Base-by-base conservation (phyloP, 495 filamentous ascomycete genomes). In the Thozetella sp. region DNA sequence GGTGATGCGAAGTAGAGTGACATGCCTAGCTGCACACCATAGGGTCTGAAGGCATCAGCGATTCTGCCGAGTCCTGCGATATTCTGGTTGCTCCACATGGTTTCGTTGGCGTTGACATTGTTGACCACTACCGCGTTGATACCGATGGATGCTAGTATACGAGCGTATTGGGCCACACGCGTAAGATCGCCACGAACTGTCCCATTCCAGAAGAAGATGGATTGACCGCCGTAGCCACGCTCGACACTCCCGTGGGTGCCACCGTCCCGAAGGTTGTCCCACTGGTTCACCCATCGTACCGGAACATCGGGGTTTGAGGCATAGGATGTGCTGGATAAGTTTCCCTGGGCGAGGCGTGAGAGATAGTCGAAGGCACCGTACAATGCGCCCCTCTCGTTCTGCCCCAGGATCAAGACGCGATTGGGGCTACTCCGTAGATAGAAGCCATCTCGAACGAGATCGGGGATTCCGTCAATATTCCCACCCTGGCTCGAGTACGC, bases 341-440 rank as follows among this genome's bases (percentile, higher is more conserved):
- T 84, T 10, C 82, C 85, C 67, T 89, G 87, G 2, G 81, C 83
- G 25, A 92, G 70, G 63, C 79, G 77, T 20, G 85, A 86, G 23
- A 92, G 76, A 57, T 89, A 91, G 59, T 90, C 82, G 65, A 88
- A 91, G 1, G 88, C 77, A 20, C 88, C 89, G 59, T 91, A 92
- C 3, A 92, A 70, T 0, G 87, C 84, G 15, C 88, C 88, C 6
- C 87, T 81, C 62, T 88, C 84, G 64, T 88, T 90, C 61, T 88
- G 79, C 22, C 89, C 88, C 4, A 90, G 65, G 43, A 92, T 90
- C 34, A 79, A 72, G 27, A 90, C 80, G 0, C 63, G 72, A 0
- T 70, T 54, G 11, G 74, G 73, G 2, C 75, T 67, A 22, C 69
- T 78, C 59, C 67, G 78, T 22, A 91, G 77, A 76, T 80, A 86